These are phyloP conservation scores for Pichia kluyveri DNA, from an alignment of 805 yeast genomes.

Conservation along the genomic window DNA sequence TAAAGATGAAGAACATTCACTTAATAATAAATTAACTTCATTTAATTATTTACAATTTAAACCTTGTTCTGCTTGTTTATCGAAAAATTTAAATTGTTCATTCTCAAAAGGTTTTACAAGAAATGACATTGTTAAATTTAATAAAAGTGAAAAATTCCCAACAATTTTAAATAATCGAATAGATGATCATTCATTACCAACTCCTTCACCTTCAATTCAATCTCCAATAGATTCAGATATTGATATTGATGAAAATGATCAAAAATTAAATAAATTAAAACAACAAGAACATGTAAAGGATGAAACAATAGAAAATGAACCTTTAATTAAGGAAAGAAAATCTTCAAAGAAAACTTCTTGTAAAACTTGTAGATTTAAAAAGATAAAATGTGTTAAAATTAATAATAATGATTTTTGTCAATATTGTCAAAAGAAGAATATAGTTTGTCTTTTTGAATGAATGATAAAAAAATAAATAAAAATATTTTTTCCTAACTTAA, in stretches of 20 bases:
- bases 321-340: constrained; percentile 5
- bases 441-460: constrained; percentile 39
- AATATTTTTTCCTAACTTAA: too few species aligned
- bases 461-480: constrained; percentile 28
- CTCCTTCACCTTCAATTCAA: constrained; percentile 3
- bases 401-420: constrained; percentile 18
- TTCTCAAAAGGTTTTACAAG: constrained; percentile 62
- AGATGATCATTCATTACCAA: not conserved
- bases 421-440: constrained; percentile 23
- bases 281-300: too few species aligned
- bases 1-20: constrained; percentile 13
- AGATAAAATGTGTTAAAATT: constrained; percentile 26
- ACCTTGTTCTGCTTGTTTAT: constrained; percentile 48
- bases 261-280: too few species aligned
- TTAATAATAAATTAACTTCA: constrained; percentile 16
- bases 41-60: constrained; percentile 35
- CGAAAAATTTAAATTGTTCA: constrained; percentile 36
- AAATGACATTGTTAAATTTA: constrained; percentile 41
- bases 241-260: too few species aligned
- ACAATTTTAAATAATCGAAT: not conserved
- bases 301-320: too few species aligned
- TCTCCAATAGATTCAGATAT: not conserved
- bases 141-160: constrained; percentile 19
- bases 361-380: constrained; percentile 25
- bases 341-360: constrained; percentile 27